Evolutionary conservation across 192 early-diverging fungal species (phyloP), one percentile per base, ranked within the genome.

Genomic region (Coemansia sp.): DNA sequence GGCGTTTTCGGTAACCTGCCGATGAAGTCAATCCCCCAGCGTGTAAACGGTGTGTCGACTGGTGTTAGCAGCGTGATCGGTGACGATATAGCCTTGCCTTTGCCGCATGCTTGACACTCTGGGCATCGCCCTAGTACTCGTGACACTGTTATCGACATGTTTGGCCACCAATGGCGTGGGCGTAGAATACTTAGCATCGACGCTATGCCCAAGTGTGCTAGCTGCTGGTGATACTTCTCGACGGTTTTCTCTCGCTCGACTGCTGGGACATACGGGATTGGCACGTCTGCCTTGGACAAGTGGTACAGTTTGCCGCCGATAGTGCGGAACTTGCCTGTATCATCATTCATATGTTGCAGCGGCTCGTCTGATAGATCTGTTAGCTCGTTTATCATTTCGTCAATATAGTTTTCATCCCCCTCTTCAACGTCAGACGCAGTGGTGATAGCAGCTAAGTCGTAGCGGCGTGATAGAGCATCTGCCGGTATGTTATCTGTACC

Each of bases 1-100:
- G n/a, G 14, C 2, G 61, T 62, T 30, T 55, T 25, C 1, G 61
- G 61, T 18, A 54, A 62, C 3, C 24, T 27, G 27, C 61, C 61
- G 43, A 62, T 62, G 39, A 62, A 62, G 34, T 62, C 61, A 18
- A 62, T 45, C 3, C 22, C 18, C 61, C 61, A 62, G 3, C 43
- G 22, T n/a, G 37, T 19, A 45, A 62, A 62, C 0, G 52, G 61
- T 21, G 44, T 51, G 7, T 54, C 21, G 15, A 15, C 9, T 15
- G 44, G 41, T 10, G 25, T 19, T 13, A 62, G 7, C 7, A 7
- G 27, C 7, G 27, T 33, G 10, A 21, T 34, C 18, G 53, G 61
- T 24, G 53, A 39, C 21, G 42, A 39, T 7, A 41, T 4, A 10
- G 19, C 18, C 15, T 40, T 10, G 18, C 53, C 41, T 19, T 55